Percentiles rank a stretch among this genome's conserved stretches.
These are phyloP conservation scores for Penicillium parvum DNA, from an alignment of 495 filamentous ascomycete species.

Conservation along the genomic window DNA sequence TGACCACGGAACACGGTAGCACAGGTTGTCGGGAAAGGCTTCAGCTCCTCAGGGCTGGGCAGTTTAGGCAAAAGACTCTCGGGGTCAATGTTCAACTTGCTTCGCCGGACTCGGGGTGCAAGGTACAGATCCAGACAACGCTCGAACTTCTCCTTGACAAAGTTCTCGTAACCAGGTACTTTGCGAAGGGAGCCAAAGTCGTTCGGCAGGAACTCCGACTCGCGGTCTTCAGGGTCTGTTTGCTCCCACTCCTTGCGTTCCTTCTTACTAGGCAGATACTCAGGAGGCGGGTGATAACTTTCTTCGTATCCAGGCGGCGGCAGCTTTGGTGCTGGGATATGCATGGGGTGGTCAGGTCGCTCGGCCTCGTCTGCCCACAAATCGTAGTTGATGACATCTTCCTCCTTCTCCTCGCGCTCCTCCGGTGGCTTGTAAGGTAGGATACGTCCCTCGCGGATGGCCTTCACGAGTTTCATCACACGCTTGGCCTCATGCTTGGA, in stretches of 20 bases:
- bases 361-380: constrained; percentile 90
- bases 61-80: constrained; percentile 90
- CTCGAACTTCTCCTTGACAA: constrained; percentile 95
- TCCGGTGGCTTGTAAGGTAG: constrained; percentile 81
- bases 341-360: constrained; percentile 82
- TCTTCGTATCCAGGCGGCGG: constrained; percentile 92
- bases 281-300: constrained; percentile 92
- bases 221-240: constrained; percentile 81
- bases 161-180: constrained; percentile 86
- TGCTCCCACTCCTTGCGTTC: constrained; percentile 89
- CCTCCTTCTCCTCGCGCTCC: constrained; percentile 66
- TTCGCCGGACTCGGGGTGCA: constrained; percentile 85
- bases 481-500: constrained; percentile 98
- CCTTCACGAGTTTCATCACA: constrained; percentile 96
- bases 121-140: constrained; percentile 93
- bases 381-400: constrained; percentile 74
- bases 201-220: constrained; percentile 80
- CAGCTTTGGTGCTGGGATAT: constrained; percentile 92
- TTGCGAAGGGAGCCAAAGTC: constrained; percentile 78
- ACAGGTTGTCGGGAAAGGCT: constrained; percentile 87
- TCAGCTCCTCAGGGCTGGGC: constrained; percentile 87
- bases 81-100: constrained; percentile 94
- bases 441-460: constrained; percentile 91
- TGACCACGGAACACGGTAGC: constrained; percentile 83
- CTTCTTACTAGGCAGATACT: constrained; percentile 82